These are phyloP conservation scores for Plantago elongata DNA, from an alignment of 257 asterid genomes.

Conservation along the genomic window DNA sequence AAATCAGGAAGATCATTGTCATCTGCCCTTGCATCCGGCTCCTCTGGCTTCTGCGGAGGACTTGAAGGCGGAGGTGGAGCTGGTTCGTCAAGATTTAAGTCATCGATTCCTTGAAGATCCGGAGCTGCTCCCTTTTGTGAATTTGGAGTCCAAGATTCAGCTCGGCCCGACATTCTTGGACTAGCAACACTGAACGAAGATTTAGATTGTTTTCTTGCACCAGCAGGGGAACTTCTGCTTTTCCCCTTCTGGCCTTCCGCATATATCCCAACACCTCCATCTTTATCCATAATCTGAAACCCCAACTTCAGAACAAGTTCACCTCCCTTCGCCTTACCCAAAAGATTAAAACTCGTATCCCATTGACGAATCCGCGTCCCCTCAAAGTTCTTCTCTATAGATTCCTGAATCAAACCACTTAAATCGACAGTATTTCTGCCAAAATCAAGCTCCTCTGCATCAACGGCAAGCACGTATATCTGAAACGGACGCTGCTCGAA, in stretches of 20 bases:
- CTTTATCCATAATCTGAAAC: slow-evolving; percentile 97
- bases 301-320: slow-evolving; percentile 77
- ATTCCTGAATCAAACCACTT: slow-evolving; percentile 61
- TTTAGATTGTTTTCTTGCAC: slow-evolving; percentile 70
- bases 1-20: slow-evolving; percentile 71
- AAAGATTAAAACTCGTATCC: slow-evolving; percentile 53
- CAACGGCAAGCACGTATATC: slow-evolving; percentile 66
- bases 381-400: slow-evolving; percentile 61
- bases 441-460: slow-evolving; percentile 72
- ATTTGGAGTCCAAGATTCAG: slow-evolving; percentile 53
- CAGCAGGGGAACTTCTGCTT: slow-evolving; percentile 30
- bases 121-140: slow-evolving; percentile 40
- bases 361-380: slow-evolving; percentile 70
- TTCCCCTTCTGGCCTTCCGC: slow-evolving; percentile 51
- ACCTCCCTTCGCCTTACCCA: slow-evolving; percentile 89
- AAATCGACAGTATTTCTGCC: slow-evolving; percentile 68
- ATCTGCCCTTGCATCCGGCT: slow-evolving; percentile 35
- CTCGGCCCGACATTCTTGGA: slow-evolving; percentile 49
- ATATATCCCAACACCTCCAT: slow-evolving; percentile 81
- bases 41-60: slow-evolving; percentile 20
- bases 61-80: slow-evolving; percentile 27
- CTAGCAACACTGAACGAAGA: slow-evolving; percentile 77
- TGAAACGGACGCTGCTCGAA: slow-evolving; percentile 80
- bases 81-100: slow-evolving; percentile 74
- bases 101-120: slow-evolving; percentile 59